phyloP scores from a whole-genome alignment of 768 basidiomycete species.

The Cystoderma amianthinum region DNA sequence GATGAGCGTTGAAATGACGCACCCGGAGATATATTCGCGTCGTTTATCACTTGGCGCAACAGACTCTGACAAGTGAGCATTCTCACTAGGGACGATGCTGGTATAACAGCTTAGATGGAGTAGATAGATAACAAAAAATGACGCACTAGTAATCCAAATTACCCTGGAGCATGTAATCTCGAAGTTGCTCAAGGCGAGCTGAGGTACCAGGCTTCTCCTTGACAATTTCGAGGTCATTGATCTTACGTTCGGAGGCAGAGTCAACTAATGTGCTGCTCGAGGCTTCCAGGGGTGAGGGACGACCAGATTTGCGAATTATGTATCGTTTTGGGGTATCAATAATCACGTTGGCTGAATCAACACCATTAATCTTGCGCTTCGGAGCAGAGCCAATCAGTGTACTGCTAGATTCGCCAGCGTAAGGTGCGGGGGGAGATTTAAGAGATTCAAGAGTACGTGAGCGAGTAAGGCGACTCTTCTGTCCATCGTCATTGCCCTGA shows the following conservation, averaged over 20 bases:
- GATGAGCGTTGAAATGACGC: conserved; percentile 15
- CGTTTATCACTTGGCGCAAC: conserved; percentile 72
- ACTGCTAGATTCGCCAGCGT: conserved; percentile 20
- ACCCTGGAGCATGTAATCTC: conserved; percentile 61
- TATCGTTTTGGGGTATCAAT: too few species aligned
- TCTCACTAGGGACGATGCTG: conserved; percentile 73
- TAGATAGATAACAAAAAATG: conserved; percentile 2
- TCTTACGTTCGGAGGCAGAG: conserved; percentile 63
- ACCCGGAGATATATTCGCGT: conserved; percentile 74
- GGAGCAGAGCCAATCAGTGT: too few species aligned
- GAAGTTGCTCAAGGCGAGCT: conserved; percentile 52
- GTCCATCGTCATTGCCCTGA: too few species aligned
- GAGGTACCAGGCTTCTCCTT: conserved; percentile 49
- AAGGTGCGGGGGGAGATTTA: conserved; percentile 31
- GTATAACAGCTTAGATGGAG: conserved; percentile 6
- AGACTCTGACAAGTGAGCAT: conserved; percentile 81
- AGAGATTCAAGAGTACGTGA: conserved; percentile 17
- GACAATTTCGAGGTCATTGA: conserved; percentile 53
- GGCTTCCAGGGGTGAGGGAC: conserved; percentile 40
- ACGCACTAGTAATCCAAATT: conserved; percentile 73
- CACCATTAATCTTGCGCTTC: too few species aligned
- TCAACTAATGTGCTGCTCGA: conserved; percentile 73
- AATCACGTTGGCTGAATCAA: too few species aligned
- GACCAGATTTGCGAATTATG: conserved; percentile 27
- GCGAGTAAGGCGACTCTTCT: conserved; percentile 17